A percentile compares a stretch with the other conserved stretches of the same genome.
Evolutionary conservation across 331 rosid species (phyloP).

Genomic region (Stylosanthes scabra): DNA sequence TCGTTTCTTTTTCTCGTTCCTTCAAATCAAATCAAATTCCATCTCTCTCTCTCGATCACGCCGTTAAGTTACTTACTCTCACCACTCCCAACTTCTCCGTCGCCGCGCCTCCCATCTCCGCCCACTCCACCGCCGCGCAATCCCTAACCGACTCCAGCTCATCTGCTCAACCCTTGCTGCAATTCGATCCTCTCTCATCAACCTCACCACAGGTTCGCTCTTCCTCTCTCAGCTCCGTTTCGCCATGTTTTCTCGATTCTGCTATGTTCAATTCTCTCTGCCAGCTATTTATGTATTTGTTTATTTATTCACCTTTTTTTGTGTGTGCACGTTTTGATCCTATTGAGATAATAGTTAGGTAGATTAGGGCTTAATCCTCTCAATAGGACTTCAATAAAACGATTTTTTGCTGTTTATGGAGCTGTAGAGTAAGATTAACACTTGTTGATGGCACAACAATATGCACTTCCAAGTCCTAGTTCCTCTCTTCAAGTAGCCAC

Average conservation of each 20-base stretch:
- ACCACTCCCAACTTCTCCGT: neutral
- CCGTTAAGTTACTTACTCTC: neutral
- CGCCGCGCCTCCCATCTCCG: neutral
- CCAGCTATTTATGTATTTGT: neutral
- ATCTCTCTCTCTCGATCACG: constrained; percentile 34
- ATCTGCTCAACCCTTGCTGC: constrained; percentile 15
- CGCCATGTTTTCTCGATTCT: neutral
- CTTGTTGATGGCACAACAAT: neutral
- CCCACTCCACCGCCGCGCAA: constrained; percentile 5
- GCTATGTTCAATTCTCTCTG: neutral
- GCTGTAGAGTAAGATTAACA: constrained; percentile 18
- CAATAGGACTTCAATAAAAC: neutral
- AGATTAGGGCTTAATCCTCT: constrained; percentile 28
- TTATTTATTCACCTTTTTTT: neutral
- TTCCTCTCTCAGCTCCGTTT: constrained; percentile 4
- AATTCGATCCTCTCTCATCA: constrained; percentile 33
- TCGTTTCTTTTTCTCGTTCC: constrained; percentile 10
- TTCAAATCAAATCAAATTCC: constrained; percentile 36
- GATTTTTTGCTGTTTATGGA: constrained; percentile 16
- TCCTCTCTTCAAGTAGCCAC: neutral
- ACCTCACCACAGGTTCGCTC: constrained; percentile 32
- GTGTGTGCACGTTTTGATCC: constrained; percentile 4
- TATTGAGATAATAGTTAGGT: neutral
- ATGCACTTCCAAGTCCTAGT: neutral
- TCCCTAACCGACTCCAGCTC: constrained; percentile 33